These are phyloP conservation scores for Umbilicaria muhlenbergii DNA, from an alignment of 495 filamentous ascomycete genomes.

Conservation along the genomic window DNA sequence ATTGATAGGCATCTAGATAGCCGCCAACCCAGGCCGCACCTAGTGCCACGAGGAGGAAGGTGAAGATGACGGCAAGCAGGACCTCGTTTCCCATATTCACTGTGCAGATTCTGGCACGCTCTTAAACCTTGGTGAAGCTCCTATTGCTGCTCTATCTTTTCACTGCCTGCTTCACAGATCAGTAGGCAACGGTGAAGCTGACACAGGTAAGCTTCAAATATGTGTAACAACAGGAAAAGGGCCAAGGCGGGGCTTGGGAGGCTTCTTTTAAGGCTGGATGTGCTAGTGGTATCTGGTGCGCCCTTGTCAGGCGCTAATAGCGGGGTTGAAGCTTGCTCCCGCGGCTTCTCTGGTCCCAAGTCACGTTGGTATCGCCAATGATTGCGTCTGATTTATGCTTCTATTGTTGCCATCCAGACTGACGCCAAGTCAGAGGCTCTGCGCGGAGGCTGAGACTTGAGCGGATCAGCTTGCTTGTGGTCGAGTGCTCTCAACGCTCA, in stretches of 20 bases:
- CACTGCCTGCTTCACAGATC: background rate
- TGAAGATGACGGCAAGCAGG: slow-evolving; percentile 14
- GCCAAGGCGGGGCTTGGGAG: slow-evolving; percentile 1
- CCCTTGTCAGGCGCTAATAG: too few relatives aligned
- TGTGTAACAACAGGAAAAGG: background rate
- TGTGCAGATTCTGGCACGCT: background rate
- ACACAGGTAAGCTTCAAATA: background rate
- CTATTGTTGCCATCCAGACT: too few relatives aligned
- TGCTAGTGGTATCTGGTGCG: too few relatives aligned
- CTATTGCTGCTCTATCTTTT: background rate
- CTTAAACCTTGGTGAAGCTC: background rate
- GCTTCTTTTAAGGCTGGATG: background rate
- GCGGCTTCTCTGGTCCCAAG: too few relatives aligned
- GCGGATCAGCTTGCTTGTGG: too few relatives aligned
- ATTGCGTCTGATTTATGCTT: too few relatives aligned
- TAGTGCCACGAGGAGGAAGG: slow-evolving; percentile 13
- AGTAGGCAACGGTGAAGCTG: background rate
- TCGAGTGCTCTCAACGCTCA: too few relatives aligned
- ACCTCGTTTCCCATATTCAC: slow-evolving; percentile 14
- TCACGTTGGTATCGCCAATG: too few relatives aligned
- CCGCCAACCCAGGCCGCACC: slow-evolving; percentile 22
- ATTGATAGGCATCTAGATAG: slow-evolving; percentile 21
- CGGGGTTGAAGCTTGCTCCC: too few relatives aligned
- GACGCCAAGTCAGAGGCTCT: too few relatives aligned
- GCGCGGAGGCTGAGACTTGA: too few relatives aligned